Evolutionary conservation across 2,329 filamentous ascomycete genomes (phyloP), one percentile per base, ranked within the genome.

Genomic region (Ophiobolus disseminans): DNA sequence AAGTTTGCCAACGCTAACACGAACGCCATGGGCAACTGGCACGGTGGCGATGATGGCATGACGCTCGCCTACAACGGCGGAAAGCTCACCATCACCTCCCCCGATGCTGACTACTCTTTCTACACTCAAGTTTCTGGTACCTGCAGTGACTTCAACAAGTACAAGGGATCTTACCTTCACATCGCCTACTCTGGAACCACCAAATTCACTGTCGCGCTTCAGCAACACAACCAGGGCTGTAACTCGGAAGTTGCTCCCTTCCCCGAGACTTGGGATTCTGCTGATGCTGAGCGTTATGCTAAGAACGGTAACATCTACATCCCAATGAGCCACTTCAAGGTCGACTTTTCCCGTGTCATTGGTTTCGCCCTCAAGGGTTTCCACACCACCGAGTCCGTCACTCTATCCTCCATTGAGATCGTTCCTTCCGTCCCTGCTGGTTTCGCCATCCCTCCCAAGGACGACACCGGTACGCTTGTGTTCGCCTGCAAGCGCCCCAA

Each of bases 401-500:
- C 80, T 2, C 72, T 89, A 37, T 78, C 78, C 42, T 79, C 77
- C 45, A 78, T 89, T 44, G 86, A 88, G 69, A 80, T 89, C 47
- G 80, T 87, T 10, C 71, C 76, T 16, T 71, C 75, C 0, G 71
- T 86, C 1, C 86, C 86, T 1, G 53, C 72, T 0, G 70, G 73
- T 14, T 79, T 82, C 51, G 75, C 65, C 22, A 74, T 87, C 7
- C 85, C 85, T 1, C 70, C 73, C 47, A 88, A 88, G 71, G 73
- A 86, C 22, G 79, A 84, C 0, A 85, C 80, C 1, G 86, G 86
- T 5, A 79, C 78, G 16, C 75, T 89, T 25, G 75, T 86, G 36
- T 83, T 88, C 60, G 76, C 80, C 5, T 89, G 86, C 76, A 86
- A 81, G 57, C 79, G 85, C 14, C 85, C 86, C 37, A 87, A 88